Evolutionary conservation across 2,329 filamentous ascomycete species (phyloP), one percentile per base, ranked within the genome.

Genomic region (Fusarium avenaceum): DNA sequence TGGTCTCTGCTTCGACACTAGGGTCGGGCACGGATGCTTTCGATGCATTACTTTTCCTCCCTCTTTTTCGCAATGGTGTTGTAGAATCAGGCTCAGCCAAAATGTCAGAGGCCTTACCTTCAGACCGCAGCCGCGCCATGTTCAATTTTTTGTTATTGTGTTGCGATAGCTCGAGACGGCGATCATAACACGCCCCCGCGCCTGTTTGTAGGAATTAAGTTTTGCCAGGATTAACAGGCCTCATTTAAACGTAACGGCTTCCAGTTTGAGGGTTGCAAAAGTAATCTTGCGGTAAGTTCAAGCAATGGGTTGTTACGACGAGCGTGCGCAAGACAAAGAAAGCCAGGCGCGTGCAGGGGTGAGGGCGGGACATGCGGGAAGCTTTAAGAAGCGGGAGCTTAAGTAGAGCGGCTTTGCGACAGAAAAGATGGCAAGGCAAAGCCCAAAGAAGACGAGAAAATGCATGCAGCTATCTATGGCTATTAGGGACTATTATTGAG

Each of bases 121-220:
- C 49, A 15, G 55, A 68, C 39, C 67, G 63, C 17, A 57, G 28
- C 33, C 42, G 66, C 26, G 46, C 56, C 66, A 69, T 69, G 30
- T 40, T 45, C 28, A 43, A 39, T 28, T 6, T 15, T 35, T 48
- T 63, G 52, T 66, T 66, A 28, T 58, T 63, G 46, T 26, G 28
- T 15, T 57, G 55, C 39, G 44, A 55, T 26, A 40, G 38, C 19
- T 33, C 8, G 28, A 20, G 33, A 38, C 5, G 3, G 20, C 35
- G 30, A 33, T 22, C 22, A 30, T 39, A 62, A 46, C 52, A 44
- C 40, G 20, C 24, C 42, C 32, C 24, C 42, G 45, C 35, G 22
- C 42, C 48, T 14, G 15, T 13, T 30, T 53, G 15, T 15, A n/a
- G 17, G 9, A 5, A 7, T 38, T n/a, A 32, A 6, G 11, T 19